phyloP scores from a whole-genome alignment of 495 filamentous ascomycete genomes.

The Penicillium crystallinum region DNA sequence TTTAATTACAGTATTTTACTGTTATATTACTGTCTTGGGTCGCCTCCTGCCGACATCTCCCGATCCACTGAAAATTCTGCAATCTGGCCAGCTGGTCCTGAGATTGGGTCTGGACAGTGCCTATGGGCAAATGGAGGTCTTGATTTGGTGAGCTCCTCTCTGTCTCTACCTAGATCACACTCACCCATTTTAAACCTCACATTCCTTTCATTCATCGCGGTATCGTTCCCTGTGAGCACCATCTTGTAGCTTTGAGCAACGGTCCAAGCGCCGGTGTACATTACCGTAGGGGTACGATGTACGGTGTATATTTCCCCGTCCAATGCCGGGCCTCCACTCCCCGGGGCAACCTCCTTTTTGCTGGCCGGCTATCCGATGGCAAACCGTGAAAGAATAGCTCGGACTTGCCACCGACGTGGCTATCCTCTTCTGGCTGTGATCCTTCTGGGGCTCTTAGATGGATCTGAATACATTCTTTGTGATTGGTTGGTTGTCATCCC shows the following conservation, averaged over 20 bases:
- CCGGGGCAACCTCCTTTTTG: slow-evolving; percentile 27
- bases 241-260: slow-evolving; percentile 21
- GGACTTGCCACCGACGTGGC: slow-evolving; percentile 11
- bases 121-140: background rate
- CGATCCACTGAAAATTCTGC: slow-evolving; percentile 32
- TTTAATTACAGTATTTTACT: slow-evolving; percentile 9
- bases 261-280: slow-evolving; percentile 20
- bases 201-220: too few species aligned
- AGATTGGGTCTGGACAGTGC: background rate
- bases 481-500: background rate
- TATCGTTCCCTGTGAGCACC: background rate
- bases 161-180: background rate
- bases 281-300: slow-evolving; percentile 13
- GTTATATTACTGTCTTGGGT: slow-evolving; percentile 13
- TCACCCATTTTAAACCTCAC: background rate
- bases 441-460: too few species aligned
- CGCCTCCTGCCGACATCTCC: slow-evolving; percentile 40
- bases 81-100: slow-evolving; percentile 7
- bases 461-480: too few species aligned
- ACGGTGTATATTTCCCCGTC: slow-evolving; percentile 21
- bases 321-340: slow-evolving; percentile 19
- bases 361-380: slow-evolving; percentile 24
- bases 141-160: background rate
- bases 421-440: background rate
- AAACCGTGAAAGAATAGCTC: background rate